Percentiles rank a stretch among this genome's conserved stretches.
These are phyloP conservation scores for Penicillium coprophilum DNA, from an alignment of 495 filamentous ascomycete genomes.

Conservation along the genomic window DNA sequence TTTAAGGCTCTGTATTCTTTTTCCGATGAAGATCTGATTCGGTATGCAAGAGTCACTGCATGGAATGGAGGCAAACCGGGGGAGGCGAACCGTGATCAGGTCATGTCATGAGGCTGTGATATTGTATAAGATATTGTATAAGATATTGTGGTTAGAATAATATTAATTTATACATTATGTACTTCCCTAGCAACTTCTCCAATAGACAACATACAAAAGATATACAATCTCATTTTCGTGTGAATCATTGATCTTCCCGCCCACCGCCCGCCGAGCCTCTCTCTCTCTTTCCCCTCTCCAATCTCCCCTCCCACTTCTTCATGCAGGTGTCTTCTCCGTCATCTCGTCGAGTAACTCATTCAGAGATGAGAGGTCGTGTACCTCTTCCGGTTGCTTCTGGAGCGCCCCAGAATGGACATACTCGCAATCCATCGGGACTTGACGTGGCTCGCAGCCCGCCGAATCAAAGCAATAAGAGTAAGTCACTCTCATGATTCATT, in stretches of 20 bases:
- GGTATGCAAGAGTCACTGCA: neutral
- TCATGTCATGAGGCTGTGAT: conserved; percentile 9
- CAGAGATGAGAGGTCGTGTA: conserved; percentile 48
- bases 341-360: conserved; percentile 23
- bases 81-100: conserved; percentile 26
- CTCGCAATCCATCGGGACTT: conserved; percentile 47
- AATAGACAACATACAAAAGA: too few species aligned
- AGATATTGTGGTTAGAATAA: too few species aligned
- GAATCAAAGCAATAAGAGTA: conserved; percentile 68
- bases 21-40: conserved; percentile 9
- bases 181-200: too few species aligned
- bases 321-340: conserved; percentile 29
- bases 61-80: conserved; percentile 28
- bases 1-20: conserved; percentile 12
- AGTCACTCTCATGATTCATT: conserved; percentile 26
- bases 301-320: conserved; percentile 16
- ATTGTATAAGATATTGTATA: conserved; percentile 8
- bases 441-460: conserved; percentile 73
- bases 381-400: conserved; percentile 44
- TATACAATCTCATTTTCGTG: too few species aligned
- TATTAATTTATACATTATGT: too few species aligned
- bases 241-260: neutral
- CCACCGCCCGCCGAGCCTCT: conserved; percentile 23
- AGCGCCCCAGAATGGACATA: conserved; percentile 44
- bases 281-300: conserved; percentile 18